These are phyloP conservation scores for Tolypocladium ovalisporum DNA, from an alignment of 2,329 filamentous ascomycete species.

Conservation along the genomic window DNA sequence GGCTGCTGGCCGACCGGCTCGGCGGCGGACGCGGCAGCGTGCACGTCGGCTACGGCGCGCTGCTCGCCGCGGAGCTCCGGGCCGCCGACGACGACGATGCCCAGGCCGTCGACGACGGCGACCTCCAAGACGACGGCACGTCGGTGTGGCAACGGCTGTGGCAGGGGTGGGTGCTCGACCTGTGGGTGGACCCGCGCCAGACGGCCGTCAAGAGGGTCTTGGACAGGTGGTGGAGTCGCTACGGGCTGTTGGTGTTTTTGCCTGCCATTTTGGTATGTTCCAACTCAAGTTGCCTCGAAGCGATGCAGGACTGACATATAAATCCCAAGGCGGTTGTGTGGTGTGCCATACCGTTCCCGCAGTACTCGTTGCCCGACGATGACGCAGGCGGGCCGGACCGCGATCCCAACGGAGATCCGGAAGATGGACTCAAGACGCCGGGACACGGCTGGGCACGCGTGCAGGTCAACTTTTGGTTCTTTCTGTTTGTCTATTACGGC, in stretches of 20 bases:
- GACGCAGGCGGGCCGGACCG: slow-evolving; percentile 22
- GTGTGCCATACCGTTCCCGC: slow-evolving; percentile 56
- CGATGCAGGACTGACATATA: neutral
- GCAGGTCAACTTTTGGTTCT: slow-evolving; percentile 62
- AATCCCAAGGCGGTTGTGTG: slow-evolving; percentile 43
- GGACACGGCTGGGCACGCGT: slow-evolving; percentile 54
- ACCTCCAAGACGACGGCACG: slow-evolving; percentile 20
- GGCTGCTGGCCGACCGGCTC: slow-evolving; percentile 25
- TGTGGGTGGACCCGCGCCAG: slow-evolving; percentile 52
- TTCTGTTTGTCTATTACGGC: slow-evolving; percentile 58
- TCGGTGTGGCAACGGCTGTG: slow-evolving; percentile 22
- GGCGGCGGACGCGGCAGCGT: slow-evolving; percentile 36
- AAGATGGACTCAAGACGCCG: slow-evolving; percentile 29
- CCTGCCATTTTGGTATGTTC: slow-evolving; percentile 46
- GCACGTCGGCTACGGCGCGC: slow-evolving; percentile 44
- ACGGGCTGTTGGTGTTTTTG: slow-evolving; percentile 48
- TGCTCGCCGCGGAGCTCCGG: slow-evolving; percentile 33
- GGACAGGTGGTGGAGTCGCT: slow-evolving; percentile 53
- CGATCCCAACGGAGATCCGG: slow-evolving; percentile 6
- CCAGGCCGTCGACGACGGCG: slow-evolving; percentile 12
- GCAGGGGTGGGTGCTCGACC: slow-evolving; percentile 31
- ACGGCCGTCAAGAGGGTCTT: slow-evolving; percentile 46
- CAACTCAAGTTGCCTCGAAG: neutral
- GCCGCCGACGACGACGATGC: slow-evolving; percentile 19
- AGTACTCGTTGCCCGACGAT: slow-evolving; percentile 42